These are phyloP conservation scores for Mycena rosella DNA, from an alignment of 768 basidiomycete genomes.

Conservation along the genomic window DNA sequence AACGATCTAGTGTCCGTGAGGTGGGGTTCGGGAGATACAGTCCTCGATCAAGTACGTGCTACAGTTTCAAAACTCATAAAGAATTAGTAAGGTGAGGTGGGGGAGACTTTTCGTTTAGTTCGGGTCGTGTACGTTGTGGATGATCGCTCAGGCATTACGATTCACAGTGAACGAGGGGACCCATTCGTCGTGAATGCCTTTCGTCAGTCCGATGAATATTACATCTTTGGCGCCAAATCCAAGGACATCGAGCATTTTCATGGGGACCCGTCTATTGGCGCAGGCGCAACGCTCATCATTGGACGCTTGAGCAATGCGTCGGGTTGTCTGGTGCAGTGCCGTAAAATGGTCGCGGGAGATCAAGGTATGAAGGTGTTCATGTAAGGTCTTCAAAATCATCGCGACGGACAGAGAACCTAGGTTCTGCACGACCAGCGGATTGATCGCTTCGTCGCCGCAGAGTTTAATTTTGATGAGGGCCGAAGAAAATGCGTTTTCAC, in stretches of 20 bases:
- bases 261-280: neutral
- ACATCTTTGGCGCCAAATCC: constrained; percentile 16
- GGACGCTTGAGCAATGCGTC: neutral
- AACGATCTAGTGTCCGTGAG: constrained; percentile 19
- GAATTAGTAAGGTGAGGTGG: neutral
- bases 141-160: neutral
- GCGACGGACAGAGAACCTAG: constrained; percentile 11
- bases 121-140: neutral
- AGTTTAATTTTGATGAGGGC: constrained; percentile 27
- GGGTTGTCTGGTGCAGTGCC: neutral
- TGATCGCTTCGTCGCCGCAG: constrained; percentile 4
- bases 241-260: constrained; percentile 19
- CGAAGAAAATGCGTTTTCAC: constrained; percentile 15
- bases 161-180: neutral
- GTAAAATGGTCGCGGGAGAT: constrained; percentile 1
- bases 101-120: neutral
- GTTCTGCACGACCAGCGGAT: constrained; percentile 16
- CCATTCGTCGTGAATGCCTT: constrained; percentile 11
- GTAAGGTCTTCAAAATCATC: constrained; percentile 15
- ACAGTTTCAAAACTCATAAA: constrained; percentile 10
- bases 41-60: constrained; percentile 10
- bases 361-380: constrained; percentile 21
- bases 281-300: neutral
- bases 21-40: constrained; percentile 16
- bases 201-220: constrained; percentile 22